A percentile compares a stretch with the other conserved stretches of the same genome.
Evolutionary conservation across 129 eudicot species (phyloP).

Genomic region (Helianthus tuberosus): DNA sequence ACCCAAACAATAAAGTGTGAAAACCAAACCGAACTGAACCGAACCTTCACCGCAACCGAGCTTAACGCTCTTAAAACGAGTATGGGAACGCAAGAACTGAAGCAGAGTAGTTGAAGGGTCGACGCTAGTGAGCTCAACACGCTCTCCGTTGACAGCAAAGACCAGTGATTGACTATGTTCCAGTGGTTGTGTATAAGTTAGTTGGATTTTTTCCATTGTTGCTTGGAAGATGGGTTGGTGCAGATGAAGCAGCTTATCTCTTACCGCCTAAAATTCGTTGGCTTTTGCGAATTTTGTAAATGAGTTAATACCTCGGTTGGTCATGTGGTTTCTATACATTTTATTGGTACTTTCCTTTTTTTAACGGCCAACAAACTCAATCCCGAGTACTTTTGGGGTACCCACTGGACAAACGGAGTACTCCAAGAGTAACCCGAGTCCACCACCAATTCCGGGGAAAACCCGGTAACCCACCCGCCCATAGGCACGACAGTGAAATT

Average conservation of each 20-base stretch:
- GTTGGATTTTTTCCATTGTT: constrained; percentile 14
- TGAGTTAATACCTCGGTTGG: no score
- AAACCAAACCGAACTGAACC: background rate
- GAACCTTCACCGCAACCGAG: constrained; percentile 91
- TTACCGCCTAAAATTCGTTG: no score
- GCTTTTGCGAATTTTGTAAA: no score
- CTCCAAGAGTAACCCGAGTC: no score
- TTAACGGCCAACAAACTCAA: no score
- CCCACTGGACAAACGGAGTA: no score
- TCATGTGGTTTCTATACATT: no score
- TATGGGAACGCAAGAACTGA: constrained; percentile 66
- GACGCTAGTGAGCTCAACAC: constrained; percentile 45
- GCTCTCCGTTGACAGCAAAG: constrained; percentile 69
- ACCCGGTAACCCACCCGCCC: no score
- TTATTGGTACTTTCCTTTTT: no score
- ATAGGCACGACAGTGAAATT: no score
- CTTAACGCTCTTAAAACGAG: constrained; percentile 79
- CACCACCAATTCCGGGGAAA: no score
- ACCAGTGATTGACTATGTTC: constrained; percentile 27
- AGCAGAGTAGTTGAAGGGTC: constrained; percentile 84
- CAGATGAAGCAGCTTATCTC: background rate
- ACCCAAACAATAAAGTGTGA: background rate
- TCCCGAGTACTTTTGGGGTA: no score
- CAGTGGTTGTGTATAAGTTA: background rate
- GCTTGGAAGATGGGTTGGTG: constrained; percentile 5